A percentile compares a stretch with the other conserved stretches of the same genome.
phyloP scores from a whole-genome alignment of 352 stramenopile genomes.

The Blastocystis sp. region DNA sequence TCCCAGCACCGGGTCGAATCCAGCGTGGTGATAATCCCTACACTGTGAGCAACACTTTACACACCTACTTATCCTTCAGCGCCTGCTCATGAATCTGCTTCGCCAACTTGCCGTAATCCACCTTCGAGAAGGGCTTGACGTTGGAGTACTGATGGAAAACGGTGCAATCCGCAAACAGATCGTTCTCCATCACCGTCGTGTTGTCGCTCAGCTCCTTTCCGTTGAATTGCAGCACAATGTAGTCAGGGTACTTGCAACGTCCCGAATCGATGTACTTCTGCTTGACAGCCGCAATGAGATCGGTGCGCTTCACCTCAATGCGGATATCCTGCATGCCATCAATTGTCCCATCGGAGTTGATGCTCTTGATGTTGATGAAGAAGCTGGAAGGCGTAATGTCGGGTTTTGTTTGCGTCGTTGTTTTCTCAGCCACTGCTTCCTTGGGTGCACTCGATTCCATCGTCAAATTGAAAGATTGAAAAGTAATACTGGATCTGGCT shows the following conservation, averaged over 20 bases:
- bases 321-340: conserved; percentile 42
- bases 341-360: conserved; percentile 55
- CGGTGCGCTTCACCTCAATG: conserved; percentile 59
- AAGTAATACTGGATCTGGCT: background rate
- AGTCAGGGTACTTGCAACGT: conserved; percentile 48
- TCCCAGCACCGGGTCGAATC: conserved; percentile 37
- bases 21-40: conserved; percentile 60
- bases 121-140: conserved; percentile 29
- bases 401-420: background rate
- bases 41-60: background rate
- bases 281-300: conserved; percentile 61
- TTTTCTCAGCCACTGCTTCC: background rate
- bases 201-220: conserved; percentile 68
- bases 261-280: conserved; percentile 64
- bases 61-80: conserved; percentile 64
- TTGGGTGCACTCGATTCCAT: conserved; percentile 18
- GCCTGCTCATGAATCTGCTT: conserved; percentile 62
- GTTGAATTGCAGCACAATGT: conserved; percentile 69
- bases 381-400: conserved; percentile 22
- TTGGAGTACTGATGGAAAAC: conserved; percentile 67
- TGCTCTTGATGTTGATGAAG: conserved; percentile 56
- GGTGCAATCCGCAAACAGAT: conserved; percentile 52
- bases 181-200: conserved; percentile 68
- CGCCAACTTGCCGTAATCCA: conserved; percentile 66
- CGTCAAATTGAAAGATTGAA: background rate